Percentiles rank a stretch among this genome's conserved stretches.
Conservation (phyloP, 352 stramenopile genomes). For the Elongisporangium anandrum region DNA sequence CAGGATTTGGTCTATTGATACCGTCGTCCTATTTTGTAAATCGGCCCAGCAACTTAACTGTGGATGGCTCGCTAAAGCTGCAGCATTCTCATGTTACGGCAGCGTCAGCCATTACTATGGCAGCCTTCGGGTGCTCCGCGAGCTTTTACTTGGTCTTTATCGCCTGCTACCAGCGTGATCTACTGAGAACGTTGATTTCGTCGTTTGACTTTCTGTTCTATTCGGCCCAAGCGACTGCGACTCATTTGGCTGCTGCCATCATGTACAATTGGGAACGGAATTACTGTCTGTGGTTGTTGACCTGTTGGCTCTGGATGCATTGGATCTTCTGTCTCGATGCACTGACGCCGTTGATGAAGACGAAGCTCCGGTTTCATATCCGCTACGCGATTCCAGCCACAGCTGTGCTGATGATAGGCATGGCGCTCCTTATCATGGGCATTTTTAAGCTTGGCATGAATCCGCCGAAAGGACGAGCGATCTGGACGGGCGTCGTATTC, state of each 20-base stretch:
- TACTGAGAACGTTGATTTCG: background rate
- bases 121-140: background rate
- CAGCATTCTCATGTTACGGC: too few relatives aligned
- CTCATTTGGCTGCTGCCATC: constrained; percentile 11
- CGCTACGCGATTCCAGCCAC: background rate
- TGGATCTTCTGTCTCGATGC: constrained; percentile 11
- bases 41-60: background rate
- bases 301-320: constrained; percentile 16
- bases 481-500: background rate
- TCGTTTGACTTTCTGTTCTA: constrained; percentile 21
- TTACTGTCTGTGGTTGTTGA: background rate
- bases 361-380: constrained; percentile 1
- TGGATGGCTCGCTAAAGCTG: too few relatives aligned
- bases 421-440: background rate
- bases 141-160: background rate
- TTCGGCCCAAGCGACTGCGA: constrained; percentile 5
- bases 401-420: background rate
- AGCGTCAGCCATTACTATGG: background rate
- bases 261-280: constrained; percentile 10
- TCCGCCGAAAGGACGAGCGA: background rate
- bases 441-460: background rate
- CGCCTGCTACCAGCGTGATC: constrained; percentile 5
- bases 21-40: background rate
- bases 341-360: constrained; percentile 7
- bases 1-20: background rate